Conservation (phyloP, 768 basidiomycete genomes). For the Sarcodon sp. region DNA sequence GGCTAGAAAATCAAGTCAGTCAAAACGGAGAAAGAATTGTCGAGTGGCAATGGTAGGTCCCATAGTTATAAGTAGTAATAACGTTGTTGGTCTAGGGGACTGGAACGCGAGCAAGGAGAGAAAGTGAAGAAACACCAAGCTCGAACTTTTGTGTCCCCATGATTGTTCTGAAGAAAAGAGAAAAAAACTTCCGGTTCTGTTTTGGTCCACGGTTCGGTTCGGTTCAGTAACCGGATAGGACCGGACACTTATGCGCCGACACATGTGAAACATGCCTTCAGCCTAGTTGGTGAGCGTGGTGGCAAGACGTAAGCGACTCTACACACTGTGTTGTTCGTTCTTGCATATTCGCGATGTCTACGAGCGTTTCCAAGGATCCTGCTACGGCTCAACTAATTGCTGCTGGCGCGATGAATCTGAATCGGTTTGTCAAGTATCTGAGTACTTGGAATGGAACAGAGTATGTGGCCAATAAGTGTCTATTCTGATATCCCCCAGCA, state of each 20-base stretch:
- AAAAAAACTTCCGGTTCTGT: slow-evolving; percentile 14
- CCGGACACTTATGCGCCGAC: background rate
- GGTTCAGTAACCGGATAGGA: slow-evolving; percentile 1
- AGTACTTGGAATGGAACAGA: slow-evolving; percentile 84
- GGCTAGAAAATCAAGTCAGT: too few species aligned
- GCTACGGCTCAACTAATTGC: slow-evolving; percentile 54
- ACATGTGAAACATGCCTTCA: background rate
- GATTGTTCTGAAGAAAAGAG: slow-evolving; percentile 41
- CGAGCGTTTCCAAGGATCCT: slow-evolving; percentile 27
- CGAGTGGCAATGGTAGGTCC: too few species aligned
- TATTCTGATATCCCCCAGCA: slow-evolving; percentile 3
- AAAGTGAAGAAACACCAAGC: slow-evolving; percentile 64
- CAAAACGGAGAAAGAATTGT: too few species aligned
- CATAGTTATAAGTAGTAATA: too few species aligned
- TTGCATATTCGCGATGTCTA: too few species aligned
- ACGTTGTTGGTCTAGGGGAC: slow-evolving; percentile 49
- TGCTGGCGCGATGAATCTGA: slow-evolving; percentile 47
- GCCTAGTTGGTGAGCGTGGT: too few species aligned
- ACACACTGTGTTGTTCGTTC: background rate
- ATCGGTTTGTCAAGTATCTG: slow-evolving; percentile 65
- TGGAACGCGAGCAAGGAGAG: slow-evolving; percentile 93
- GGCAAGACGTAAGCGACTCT: background rate
- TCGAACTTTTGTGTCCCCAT: slow-evolving; percentile 91
- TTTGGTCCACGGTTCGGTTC: slow-evolving; percentile 1
- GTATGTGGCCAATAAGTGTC: slow-evolving; percentile 31